Conservation (phyloP, 495 filamentous ascomycete genomes). For the Cercophora samala region DNA sequence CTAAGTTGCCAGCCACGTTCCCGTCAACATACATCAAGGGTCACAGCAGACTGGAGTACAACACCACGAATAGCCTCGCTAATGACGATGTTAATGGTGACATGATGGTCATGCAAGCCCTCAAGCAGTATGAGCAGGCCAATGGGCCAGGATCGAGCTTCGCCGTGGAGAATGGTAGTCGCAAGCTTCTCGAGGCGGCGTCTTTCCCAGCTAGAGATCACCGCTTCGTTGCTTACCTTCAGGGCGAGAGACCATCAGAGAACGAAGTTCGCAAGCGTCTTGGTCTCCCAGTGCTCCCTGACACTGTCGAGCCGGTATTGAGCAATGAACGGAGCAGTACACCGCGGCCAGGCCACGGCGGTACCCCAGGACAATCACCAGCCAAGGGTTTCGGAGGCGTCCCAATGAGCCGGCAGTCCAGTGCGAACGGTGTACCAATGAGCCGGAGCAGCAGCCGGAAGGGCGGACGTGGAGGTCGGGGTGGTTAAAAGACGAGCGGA, state of each 20-base stretch:
- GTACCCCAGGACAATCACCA: conserved; percentile 30
- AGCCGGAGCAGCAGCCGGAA: conserved; percentile 44
- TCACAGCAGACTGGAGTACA: conserved; percentile 44
- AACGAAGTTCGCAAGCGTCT: conserved; percentile 42
- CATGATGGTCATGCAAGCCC: conserved; percentile 53
- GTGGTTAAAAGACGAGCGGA: conserved; percentile 13
- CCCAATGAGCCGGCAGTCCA: conserved; percentile 51
- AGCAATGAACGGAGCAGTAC: conserved; percentile 25
- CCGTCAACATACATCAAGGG: conserved; percentile 50
- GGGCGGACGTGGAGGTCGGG: conserved; percentile 31
- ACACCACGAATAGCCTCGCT: conserved; percentile 50
- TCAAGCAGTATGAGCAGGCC: conserved; percentile 42
- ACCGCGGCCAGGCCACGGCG: conserved; percentile 29
- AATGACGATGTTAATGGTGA: conserved; percentile 60
- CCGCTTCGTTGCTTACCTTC: conserved; percentile 39
- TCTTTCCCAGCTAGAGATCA: conserved; percentile 36
- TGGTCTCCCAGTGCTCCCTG: conserved; percentile 36
- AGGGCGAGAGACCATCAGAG: conserved; percentile 43
- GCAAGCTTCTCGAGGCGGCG: conserved; percentile 43
- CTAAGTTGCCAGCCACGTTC: conserved; percentile 62
- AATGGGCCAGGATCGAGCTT: conserved; percentile 46
- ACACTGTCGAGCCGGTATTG: conserved; percentile 29
- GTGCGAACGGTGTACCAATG: conserved; percentile 49
- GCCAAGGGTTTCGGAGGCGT: conserved; percentile 35
- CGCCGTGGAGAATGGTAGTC: conserved; percentile 41